phyloP scores from a whole-genome alignment of 208 protist species.

The Acanthamoeba triangularis region DNA sequence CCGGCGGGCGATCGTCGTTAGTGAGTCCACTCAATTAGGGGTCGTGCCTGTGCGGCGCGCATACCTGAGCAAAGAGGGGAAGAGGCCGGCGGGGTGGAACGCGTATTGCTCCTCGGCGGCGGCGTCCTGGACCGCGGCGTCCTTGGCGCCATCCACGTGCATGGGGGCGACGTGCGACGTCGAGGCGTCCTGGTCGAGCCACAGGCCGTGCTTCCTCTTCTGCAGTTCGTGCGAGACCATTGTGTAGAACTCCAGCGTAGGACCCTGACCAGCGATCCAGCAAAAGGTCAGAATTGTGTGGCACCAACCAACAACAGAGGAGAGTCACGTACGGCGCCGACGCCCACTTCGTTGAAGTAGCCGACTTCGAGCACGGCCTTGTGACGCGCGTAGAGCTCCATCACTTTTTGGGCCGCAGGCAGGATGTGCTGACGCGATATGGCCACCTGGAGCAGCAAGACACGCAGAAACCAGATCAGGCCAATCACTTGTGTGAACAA shows the following conservation, averaged over 20 bases:
- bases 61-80: constrained; percentile 67
- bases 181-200: constrained; percentile 80
- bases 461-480: constrained; percentile 82
- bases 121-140: neutral
- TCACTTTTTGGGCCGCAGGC: constrained; percentile 88
- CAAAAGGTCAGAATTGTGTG: too few relatives aligned
- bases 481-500: too few relatives aligned
- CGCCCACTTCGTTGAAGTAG: constrained; percentile 91
- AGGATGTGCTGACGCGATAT: constrained; percentile 87
- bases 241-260: constrained; percentile 94
- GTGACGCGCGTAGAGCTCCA: constrained; percentile 86
- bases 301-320: too few relatives aligned
- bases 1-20: neutral
- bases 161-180: neutral
- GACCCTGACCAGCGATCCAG: too few relatives aligned
- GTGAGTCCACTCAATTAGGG: neutral
- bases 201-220: constrained; percentile 84
- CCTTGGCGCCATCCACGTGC: constrained; percentile 36
- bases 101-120: constrained; percentile 64
- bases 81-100: constrained; percentile 77
- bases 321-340: constrained; percentile 87
- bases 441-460: constrained; percentile 80
- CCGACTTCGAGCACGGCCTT: constrained; percentile 91
- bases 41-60: neutral
- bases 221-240: constrained; percentile 90